Conservation (phyloP, 2,329 filamentous ascomycete species). For the Talaromyces sp. region DNA sequence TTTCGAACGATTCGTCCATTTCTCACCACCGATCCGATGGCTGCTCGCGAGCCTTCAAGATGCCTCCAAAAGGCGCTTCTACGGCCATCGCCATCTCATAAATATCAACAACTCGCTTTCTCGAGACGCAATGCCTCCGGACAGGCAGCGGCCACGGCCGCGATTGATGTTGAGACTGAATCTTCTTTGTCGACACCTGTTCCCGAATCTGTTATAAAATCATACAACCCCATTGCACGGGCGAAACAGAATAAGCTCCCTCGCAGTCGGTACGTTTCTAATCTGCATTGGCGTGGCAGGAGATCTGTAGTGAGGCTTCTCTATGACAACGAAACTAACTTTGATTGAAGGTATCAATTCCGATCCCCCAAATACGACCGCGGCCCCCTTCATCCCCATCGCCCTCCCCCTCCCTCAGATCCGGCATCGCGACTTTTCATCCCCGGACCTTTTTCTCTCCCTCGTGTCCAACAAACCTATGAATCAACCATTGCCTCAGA, state of each 20-base stretch:
- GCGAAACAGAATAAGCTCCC: slow-evolving; percentile 46
- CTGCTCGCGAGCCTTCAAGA: slow-evolving; percentile 38
- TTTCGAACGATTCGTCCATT: not conserved
- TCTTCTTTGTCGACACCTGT: slow-evolving; percentile 43
- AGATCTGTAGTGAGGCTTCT: not conserved
- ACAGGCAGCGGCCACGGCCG: slow-evolving; percentile 34
- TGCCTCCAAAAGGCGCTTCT: slow-evolving; percentile 39
- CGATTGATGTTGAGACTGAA: slow-evolving; percentile 46
- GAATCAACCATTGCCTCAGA: slow-evolving; percentile 81
- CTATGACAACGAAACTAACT: not conserved
- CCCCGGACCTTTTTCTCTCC: slow-evolving; percentile 84
- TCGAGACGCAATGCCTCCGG: slow-evolving; percentile 48
- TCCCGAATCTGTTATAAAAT: slow-evolving; percentile 41
- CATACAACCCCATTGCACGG: slow-evolving; percentile 50
- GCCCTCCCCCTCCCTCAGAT: slow-evolving; percentile 81
- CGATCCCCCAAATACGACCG: slow-evolving; percentile 92
- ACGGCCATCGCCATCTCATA: slow-evolving; percentile 31
- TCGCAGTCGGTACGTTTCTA: slow-evolving; percentile 49
- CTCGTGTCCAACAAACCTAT: slow-evolving; percentile 86
- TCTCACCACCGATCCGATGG: slow-evolving; percentile 27
- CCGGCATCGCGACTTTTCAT: slow-evolving; percentile 83
- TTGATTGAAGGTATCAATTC: slow-evolving; percentile 74
- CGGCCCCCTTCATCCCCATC: slow-evolving; percentile 87
- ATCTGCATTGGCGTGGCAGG: not conserved
- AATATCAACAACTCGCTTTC: slow-evolving; percentile 30